Conservation (phyloP, 2,329 filamentous ascomycete species). For the Colletotrichum sp. region DNA sequence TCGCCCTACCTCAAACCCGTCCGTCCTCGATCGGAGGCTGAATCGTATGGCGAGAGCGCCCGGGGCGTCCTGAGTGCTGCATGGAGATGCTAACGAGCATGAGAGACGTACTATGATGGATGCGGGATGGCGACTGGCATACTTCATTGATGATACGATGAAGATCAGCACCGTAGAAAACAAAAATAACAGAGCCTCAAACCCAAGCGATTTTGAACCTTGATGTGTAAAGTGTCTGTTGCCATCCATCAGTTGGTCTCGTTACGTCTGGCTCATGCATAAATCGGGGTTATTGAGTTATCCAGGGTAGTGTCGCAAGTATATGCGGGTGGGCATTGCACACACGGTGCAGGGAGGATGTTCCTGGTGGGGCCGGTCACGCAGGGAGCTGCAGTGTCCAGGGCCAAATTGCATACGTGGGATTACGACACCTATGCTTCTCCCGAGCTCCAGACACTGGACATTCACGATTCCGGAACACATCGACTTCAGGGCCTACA, state of each 20-base stretch:
- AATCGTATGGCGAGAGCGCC: constrained; percentile 13
- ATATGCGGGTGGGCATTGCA: background rate
- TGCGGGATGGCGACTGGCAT: constrained; percentile 8
- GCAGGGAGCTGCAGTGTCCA: background rate
- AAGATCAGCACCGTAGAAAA: constrained; percentile 23
- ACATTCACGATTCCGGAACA: background rate
- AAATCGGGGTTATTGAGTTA: background rate
- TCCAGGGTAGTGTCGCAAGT: background rate
- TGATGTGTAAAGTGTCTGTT: background rate
- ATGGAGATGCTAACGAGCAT: constrained; percentile 15
- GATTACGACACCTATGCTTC: constrained; percentile 34
- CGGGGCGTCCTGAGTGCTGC: constrained; percentile 21
- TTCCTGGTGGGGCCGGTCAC: background rate
- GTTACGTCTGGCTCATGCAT: background rate
- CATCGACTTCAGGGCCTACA: background rate
- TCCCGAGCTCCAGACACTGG: constrained; percentile 26
- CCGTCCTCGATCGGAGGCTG: background rate
- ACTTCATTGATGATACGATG: constrained; percentile 5
- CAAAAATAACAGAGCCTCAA: constrained; percentile 22
- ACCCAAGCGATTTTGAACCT: background rate
- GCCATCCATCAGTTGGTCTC: background rate
- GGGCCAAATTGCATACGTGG: constrained; percentile 8
- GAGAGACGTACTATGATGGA: constrained; percentile 22
- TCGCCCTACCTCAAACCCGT: constrained; percentile 14
- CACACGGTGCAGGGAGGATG: background rate